phyloP scores from a whole-genome alignment of 768 basidiomycete species.

The Amanita phalloides region DNA sequence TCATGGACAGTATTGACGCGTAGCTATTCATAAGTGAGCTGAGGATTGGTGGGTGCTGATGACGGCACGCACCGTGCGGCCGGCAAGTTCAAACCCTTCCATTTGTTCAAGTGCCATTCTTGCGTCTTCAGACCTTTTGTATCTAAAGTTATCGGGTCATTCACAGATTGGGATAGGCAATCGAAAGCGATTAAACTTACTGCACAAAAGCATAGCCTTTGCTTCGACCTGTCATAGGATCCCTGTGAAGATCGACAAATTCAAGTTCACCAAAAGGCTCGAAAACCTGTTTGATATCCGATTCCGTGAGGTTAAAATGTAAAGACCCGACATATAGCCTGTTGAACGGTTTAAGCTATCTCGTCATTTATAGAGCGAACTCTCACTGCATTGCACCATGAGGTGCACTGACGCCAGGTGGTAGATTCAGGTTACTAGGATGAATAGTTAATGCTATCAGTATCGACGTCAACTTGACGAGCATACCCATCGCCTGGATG shows the following conservation, averaged over 20 bases:
- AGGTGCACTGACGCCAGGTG: slow-evolving; percentile 74
- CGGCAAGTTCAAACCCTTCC: slow-evolving; percentile 98
- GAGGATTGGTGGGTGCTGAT: slow-evolving; percentile 3
- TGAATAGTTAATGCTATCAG: slow-evolving; percentile 8
- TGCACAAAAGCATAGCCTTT: slow-evolving; percentile 99
- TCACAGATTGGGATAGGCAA: background rate
- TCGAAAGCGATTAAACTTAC: slow-evolving; percentile 32
- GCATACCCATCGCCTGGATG: slow-evolving; percentile 83
- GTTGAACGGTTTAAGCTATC: slow-evolving; percentile 1
- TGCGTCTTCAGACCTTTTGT: slow-evolving; percentile 86
- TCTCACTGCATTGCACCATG: slow-evolving; percentile 80
- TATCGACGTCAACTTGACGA: background rate
- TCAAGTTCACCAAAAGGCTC: slow-evolving; percentile 97
- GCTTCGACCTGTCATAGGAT: slow-evolving; percentile 88
- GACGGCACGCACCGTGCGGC: slow-evolving; percentile 59
- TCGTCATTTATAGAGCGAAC: background rate
- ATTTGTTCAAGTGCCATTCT: slow-evolving; percentile 97
- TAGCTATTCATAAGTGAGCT: slow-evolving; percentile 33
- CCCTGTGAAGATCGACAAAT: slow-evolving; percentile 95
- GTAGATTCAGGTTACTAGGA: slow-evolving; percentile 65
- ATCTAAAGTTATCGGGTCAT: slow-evolving; percentile 31
- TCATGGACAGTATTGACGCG: slow-evolving; percentile 91
- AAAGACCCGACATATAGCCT: slow-evolving; percentile 96
- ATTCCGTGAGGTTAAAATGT: slow-evolving; percentile 93
- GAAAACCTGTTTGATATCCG: slow-evolving; percentile 98